These are phyloP conservation scores for Trichoderma atroviride DNA, from an alignment of 2,329 filamentous ascomycete genomes.

Conservation along the genomic window DNA sequence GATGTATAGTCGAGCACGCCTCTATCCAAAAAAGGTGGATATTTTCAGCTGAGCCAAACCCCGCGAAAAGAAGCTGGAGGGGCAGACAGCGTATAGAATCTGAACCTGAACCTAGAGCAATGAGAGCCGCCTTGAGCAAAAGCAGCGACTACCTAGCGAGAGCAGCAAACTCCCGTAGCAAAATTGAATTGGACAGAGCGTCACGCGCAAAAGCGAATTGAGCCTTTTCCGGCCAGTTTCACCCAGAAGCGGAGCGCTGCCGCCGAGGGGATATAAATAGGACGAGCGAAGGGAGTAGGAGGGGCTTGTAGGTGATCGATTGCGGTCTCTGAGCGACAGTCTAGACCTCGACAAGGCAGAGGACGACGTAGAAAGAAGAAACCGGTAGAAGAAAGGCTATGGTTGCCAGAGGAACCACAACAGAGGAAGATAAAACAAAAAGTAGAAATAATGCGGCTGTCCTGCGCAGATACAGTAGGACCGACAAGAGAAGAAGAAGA, in stretches of 20 bases:
- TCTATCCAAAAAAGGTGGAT: neutral
- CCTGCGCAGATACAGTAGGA: slow-evolving; percentile 1
- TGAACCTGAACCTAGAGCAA: neutral
- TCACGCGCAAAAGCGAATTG: slow-evolving; percentile 14
- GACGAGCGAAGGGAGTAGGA: neutral
- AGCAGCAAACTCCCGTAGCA: neutral
- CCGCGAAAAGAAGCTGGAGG: neutral
- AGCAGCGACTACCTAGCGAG: neutral
- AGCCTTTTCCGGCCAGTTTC: neutral
- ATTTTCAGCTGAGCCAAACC: slow-evolving; percentile 1
- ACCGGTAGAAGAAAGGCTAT: neutral
- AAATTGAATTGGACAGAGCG: neutral
- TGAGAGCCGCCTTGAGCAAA: neutral
- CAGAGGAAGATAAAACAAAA: neutral
- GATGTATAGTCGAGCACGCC: neutral
- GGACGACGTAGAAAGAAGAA: neutral
- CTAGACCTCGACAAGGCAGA: neutral
- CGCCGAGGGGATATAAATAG: neutral
- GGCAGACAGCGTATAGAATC: neutral
- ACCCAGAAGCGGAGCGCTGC: neutral
- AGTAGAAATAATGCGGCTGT: neutral
- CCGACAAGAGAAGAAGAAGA: slow-evolving; percentile 3
- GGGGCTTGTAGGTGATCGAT: slow-evolving; percentile 3
- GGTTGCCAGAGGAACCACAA: slow-evolving; percentile 6
- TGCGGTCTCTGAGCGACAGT: slow-evolving; percentile 2